Evolutionary conservation across 2,329 filamentous ascomycete genomes (phyloP).

Genomic region (Teratosphaeria zuluensis): DNA sequence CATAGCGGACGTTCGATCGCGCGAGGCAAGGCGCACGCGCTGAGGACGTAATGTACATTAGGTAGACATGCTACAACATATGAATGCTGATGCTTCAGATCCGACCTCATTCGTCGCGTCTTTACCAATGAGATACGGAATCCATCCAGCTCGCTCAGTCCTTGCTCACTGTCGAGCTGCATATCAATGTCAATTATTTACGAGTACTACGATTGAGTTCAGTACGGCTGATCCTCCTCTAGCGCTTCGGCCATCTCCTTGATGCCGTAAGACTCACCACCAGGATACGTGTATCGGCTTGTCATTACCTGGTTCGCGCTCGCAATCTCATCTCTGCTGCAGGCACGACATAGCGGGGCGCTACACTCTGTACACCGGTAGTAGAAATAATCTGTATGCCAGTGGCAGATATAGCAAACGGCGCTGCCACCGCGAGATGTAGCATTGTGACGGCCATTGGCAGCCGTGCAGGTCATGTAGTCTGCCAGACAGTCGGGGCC

Average conservation of each 20-base stretch:
- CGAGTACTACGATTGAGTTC: no score
- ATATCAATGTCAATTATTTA: no score
- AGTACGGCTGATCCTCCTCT: no score
- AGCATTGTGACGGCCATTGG: neutral
- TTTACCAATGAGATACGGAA: no score
- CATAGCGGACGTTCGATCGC: conserved; percentile 1
- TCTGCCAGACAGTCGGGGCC: neutral
- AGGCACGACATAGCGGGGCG: neutral
- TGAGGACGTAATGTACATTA: conserved; percentile 1
- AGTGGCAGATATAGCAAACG: neutral
- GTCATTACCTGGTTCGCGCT: neutral
- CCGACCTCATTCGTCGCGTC: no score
- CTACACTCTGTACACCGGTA: neutral
- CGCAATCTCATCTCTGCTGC: neutral
- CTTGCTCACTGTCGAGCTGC: no score
- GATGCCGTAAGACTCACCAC: neutral
- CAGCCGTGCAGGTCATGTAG: neutral
- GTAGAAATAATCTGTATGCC: neutral
- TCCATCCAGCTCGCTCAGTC: no score
- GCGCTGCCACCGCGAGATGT: neutral
- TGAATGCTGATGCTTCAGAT: neutral
- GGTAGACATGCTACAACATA: neutral
- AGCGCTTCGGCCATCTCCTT: neutral
- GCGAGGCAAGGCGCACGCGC: neutral
- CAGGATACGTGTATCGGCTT: neutral